phyloP scores from a whole-genome alignment of 202 grass and related monocot genomes.

The Zoysia matrella region DNA sequence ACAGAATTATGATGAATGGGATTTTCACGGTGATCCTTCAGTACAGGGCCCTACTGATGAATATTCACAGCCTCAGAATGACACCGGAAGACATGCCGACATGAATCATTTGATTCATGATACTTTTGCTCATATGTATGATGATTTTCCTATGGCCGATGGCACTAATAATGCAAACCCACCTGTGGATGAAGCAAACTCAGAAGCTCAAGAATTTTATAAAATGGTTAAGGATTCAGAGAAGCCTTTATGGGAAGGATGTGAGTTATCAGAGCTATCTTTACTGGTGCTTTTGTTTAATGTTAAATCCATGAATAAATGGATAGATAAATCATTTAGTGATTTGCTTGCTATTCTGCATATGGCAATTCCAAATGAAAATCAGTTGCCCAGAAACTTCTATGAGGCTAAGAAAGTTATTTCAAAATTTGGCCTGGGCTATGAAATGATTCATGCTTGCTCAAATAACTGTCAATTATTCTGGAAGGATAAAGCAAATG shows the following conservation, averaged over 20 bases:
- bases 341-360: background rate
- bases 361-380: conserved; percentile 28
- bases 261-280: background rate
- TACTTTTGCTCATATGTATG: background rate
- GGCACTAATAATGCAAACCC: too few relatives aligned
- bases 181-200: background rate
- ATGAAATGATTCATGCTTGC: conserved; percentile 12
- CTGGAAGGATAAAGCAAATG: background rate
- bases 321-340: background rate
- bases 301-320: background rate
- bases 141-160: background rate
- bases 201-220: background rate
- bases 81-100: background rate
- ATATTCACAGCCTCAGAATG: background rate
- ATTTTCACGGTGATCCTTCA: conserved; percentile 29
- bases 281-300: background rate
- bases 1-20: conserved; percentile 2
- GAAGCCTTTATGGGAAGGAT: background rate
- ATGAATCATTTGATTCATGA: background rate
- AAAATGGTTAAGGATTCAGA: background rate
- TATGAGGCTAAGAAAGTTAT: conserved; percentile 26
- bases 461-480: background rate
- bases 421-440: conserved; percentile 21
- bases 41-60: background rate
- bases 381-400: conserved; percentile 5